Percentiles rank a stretch among this genome's conserved stretches.
phyloP scores from a whole-genome alignment of 495 filamentous ascomycete species.

The Penicillium psychrofluorescens region DNA sequence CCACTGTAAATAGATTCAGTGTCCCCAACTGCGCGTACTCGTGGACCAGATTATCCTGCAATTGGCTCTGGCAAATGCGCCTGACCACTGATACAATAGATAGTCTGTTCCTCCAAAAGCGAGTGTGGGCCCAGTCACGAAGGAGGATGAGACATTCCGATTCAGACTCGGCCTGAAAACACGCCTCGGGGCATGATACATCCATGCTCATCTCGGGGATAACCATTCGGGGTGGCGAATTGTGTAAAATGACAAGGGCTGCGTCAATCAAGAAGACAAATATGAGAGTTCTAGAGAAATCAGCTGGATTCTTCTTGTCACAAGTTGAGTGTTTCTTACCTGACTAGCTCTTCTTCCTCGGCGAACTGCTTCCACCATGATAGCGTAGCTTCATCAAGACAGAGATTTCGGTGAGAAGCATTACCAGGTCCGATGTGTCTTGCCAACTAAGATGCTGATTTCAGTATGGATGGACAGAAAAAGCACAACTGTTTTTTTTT shows the following conservation, averaged over 20 bases:
- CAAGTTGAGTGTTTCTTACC: constrained; percentile 2
- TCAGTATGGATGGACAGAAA: not conserved
- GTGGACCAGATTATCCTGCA: constrained; percentile 6
- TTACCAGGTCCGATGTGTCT: constrained; percentile 8
- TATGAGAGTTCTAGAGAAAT: constrained; percentile 8
- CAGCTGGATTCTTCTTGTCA: not conserved
- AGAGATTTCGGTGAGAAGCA: constrained; percentile 10
- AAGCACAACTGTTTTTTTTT: not conserved
- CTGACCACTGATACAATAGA: constrained; percentile 15
- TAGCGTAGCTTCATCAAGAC: constrained; percentile 1
- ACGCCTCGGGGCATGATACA: constrained; percentile 15
- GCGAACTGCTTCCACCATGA: constrained; percentile 16
- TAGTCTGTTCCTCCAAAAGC: constrained; percentile 12
- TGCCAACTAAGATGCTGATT: constrained; percentile 3
- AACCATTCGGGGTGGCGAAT: constrained; percentile 16
- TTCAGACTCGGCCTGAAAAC: constrained; percentile 17
- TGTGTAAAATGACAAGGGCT: constrained; percentile 17
- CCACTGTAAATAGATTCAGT: constrained; percentile 18
- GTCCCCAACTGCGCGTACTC: constrained; percentile 16
- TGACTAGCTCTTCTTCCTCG: constrained; percentile 11
- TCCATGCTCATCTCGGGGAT: constrained; percentile 18
- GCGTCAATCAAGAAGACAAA: constrained; percentile 18
- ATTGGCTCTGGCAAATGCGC: constrained; percentile 12
- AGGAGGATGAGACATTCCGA: constrained; percentile 7
- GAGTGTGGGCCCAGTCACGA: constrained; percentile 8